Evolutionary conservation across 371 early-diverging fungal genomes (phyloP), one percentile per base, ranked within the genome.

Genomic region (Encephalitozoon intestinalis): DNA sequence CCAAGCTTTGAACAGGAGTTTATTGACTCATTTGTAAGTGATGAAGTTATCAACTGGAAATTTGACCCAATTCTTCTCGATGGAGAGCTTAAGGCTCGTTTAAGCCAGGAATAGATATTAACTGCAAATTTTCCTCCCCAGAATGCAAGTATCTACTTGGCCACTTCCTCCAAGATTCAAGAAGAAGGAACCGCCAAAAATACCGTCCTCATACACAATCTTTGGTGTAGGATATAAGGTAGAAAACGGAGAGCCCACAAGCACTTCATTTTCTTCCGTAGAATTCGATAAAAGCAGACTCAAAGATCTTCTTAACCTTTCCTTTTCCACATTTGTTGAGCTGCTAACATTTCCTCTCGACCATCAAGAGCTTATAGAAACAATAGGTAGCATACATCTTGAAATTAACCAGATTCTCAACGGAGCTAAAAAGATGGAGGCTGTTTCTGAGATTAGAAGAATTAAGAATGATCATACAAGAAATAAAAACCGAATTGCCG

Each of bases 11-110:
- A 51, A 5, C 34, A 46, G 34, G 67, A 40, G 34, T 51, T 46
- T 31, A 66, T 66, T 30, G 67, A 49, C 67, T 66, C 51, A n/a
- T 46, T 66, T 66, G 67, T 66, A 8, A 40, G 40, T 23, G 67
- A 66, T 21, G 58, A 58, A 18, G 58, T 58, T 15, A 58, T 58
- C 15, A 31, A 58, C 37, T 58, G 58, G 58, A 58, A 6, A 18
- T 58, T 58, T n/a, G 58, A 58, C 15, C 31, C 34, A 28, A 58
- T 58, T 4, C 28, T 58, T 18, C 58, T 34, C 21, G 37, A 37
- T 4, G 58, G 34, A 2, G 21, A 15, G 1, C 28, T 58, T 9
- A 46, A 21, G 18, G 21, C n/a, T 7, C n/a, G 49, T 0, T 3
- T 46, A 46, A 21, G 21, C 49, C 49, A 46, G 15, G 49, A 46